These are phyloP conservation scores for Brassica nigra DNA, from an alignment of 345 rosid species.

Conservation along the genomic window DNA sequence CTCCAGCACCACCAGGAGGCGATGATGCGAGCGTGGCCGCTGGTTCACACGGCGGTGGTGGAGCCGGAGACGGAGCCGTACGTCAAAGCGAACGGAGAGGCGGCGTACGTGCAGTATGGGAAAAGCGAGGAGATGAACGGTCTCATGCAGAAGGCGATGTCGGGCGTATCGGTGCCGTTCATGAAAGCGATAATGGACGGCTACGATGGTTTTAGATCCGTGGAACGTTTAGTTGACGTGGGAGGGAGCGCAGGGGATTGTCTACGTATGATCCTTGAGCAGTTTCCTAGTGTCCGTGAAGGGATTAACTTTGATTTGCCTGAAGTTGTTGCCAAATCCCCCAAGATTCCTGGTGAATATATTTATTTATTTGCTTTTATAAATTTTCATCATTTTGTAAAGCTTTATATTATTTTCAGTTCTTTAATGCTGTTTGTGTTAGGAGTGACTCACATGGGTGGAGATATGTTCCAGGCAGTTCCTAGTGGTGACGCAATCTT, in stretches of 20 bases:
- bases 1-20: conserved; percentile 98
- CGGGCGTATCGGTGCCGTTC: conserved; percentile 89
- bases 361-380: neutral
- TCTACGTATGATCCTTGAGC: conserved; percentile 71
- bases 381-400: neutral
- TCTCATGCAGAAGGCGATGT: conserved; percentile 87
- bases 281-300: conserved; percentile 49
- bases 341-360: conserved; percentile 60
- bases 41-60: conserved; percentile 75
- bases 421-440: neutral
- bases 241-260: conserved; percentile 98
- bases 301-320: conserved; percentile 89
- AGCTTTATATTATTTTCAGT: neutral
- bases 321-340: conserved; percentile 82
- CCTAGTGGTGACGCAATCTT: conserved; percentile 71
- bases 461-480: conserved; percentile 67
- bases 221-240: conserved; percentile 68
- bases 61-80: conserved; percentile 75
- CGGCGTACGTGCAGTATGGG: conserved; percentile 73
- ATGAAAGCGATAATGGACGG: conserved; percentile 66
- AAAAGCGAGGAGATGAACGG: conserved; percentile 78
- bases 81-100: conserved; percentile 68
- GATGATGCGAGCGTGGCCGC: conserved; percentile 74
- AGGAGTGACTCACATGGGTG: conserved; percentile 73
- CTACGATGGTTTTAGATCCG: conserved; percentile 68